Evolutionary conservation across 1,284 basidiomycete genomes (phyloP), one percentile per base, ranked within the genome.

Genomic region (Pseudozyma thailandica): DNA sequence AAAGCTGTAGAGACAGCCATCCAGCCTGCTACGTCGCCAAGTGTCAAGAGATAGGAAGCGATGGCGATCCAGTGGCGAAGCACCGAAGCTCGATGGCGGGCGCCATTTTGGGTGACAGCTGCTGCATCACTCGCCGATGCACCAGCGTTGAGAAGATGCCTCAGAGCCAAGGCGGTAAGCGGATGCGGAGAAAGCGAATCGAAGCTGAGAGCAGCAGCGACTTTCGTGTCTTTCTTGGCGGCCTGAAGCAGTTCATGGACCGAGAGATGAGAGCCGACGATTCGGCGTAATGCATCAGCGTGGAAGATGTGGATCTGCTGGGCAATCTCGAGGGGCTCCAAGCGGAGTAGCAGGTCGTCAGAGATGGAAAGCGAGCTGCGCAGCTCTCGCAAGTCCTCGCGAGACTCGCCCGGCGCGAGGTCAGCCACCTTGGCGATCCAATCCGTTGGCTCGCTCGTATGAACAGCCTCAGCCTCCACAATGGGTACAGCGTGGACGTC

Each of bases 11-110:
- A 63, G 10, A 82, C 66, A 15, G 81, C 80, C 30, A 73, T 52
- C 81, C 81, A 82, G 27, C 76, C 80, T 1, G 74, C 71, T 4
- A 79, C 20, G 41, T 82, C 79, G 18, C 73, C 69, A 5, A 72
- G 49, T 3, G 51, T 62, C 25, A 74, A 63, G 8, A 80, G 60
- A 39, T 64, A 74, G 7, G 62, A 70, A n/a, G 70, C 78, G 46
- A 82, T 54, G 25, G 74, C 72, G 31, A 79, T 77, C 81, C 81
- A 82, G 37, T 82, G 81, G 26, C 74, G 68, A 26, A 82, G 68
- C 20, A 82, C 53, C 6, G 69, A 58, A 15, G 76, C 81, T 23
- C 79, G 77, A 30, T 74, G 58, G 21, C 70, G 58, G 26, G 71
- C 65, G 20, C 58, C 60, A 30, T 56, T 42, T 50, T 72, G 50